Evolutionary conservation across 352 stramenopile species (phyloP), one percentile per base, ranked within the genome.

Genomic region (Pythium rishiriense): DNA sequence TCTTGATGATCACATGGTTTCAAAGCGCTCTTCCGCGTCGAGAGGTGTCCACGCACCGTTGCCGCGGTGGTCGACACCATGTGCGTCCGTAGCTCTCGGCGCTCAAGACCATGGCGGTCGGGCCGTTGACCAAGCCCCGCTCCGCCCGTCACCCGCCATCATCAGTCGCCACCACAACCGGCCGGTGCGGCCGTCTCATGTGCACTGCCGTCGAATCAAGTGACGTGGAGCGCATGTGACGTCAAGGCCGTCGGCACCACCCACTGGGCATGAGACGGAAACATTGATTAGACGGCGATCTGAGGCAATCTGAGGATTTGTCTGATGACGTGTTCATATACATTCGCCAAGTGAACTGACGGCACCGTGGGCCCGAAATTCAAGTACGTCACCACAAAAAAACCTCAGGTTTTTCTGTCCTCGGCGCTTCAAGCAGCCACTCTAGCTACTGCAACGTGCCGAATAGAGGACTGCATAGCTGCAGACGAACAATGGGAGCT

Each of bases 111-210:
- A 66, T 41, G 35, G 35, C 5, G 12, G 11, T 41, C 31, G 31
- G 5, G 31, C 31, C 31, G 31, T 35, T 10, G 31, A 35, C 31
- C 31, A 10, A 35, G 31, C 10, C 31, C 10, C 31, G n/a, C 31
- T 35, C 31, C 31, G 10, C 10, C 31, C 31, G 31, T 10, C 31
- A 35, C 10, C 31, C 31, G 31, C 87, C 14, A 96, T 55, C 1
- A 85, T 84, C 21, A 94, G 60, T n/a, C n/a, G n/a, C 31, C 31
- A 10, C 87, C 14, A 96, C 55, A 1, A 85, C 85, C 21, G 94
- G 60, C 57, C 78, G 84, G 24, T 85, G 76, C 25, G 19, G 28
- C 28, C 54, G 54, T 61, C 54, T 43, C 42, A 52, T 43, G 17
- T n/a, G 6, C 17, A 26, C 17, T 61, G 54, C 54, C 54, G 41